Evolutionary conservation across 495 filamentous ascomycete species (phyloP).

Genomic region (Articulospora tetracladia): DNA sequence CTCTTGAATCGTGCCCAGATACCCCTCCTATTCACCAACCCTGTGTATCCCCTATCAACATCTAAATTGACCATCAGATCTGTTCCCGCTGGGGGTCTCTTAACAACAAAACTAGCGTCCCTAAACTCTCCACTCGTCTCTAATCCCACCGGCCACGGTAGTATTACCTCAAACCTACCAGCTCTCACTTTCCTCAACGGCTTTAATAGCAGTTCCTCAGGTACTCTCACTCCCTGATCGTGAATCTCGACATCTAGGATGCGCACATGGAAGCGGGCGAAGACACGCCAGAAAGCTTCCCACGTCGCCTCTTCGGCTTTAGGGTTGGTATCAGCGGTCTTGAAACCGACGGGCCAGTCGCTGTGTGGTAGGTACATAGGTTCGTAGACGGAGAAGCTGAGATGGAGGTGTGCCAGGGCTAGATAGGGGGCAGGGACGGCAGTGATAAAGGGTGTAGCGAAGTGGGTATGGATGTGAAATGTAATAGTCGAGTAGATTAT

Average conservation of each 20-base stretch:
- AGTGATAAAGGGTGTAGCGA: background rate
- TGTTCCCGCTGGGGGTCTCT: background rate
- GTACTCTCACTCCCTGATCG: slow-evolving; percentile 7
- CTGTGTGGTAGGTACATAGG: slow-evolving; percentile 8
- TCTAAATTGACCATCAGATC: slow-evolving; percentile 2
- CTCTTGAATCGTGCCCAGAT: background rate
- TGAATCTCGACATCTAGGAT: slow-evolving; percentile 9
- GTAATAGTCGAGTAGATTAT: too few relatives aligned
- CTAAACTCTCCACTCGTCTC: slow-evolving; percentile 7
- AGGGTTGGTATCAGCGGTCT: background rate
- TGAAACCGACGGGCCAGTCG: background rate
- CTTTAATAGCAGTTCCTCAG: slow-evolving; percentile 6
- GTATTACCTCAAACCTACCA: slow-evolving; percentile 6
- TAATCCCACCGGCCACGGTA: slow-evolving; percentile 7
- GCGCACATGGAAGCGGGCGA: slow-evolving; percentile 2
- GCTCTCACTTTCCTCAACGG: slow-evolving; percentile 1
- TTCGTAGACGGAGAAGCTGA: background rate
- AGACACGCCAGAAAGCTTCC: slow-evolving; percentile 14
- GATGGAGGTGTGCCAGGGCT: slow-evolving; percentile 3
- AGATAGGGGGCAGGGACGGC: background rate
- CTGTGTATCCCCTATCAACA: background rate
- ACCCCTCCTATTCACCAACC: background rate
- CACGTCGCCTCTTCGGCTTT: slow-evolving; percentile 7
- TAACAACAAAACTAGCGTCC: slow-evolving; percentile 8
- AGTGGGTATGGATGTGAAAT: too few relatives aligned